Percentiles rank a stretch among this genome's conserved stretches.
These are phyloP conservation scores for Cymbomonas tetramitiformis DNA, from an alignment of 139 green algal species.

Conservation along the genomic window DNA sequence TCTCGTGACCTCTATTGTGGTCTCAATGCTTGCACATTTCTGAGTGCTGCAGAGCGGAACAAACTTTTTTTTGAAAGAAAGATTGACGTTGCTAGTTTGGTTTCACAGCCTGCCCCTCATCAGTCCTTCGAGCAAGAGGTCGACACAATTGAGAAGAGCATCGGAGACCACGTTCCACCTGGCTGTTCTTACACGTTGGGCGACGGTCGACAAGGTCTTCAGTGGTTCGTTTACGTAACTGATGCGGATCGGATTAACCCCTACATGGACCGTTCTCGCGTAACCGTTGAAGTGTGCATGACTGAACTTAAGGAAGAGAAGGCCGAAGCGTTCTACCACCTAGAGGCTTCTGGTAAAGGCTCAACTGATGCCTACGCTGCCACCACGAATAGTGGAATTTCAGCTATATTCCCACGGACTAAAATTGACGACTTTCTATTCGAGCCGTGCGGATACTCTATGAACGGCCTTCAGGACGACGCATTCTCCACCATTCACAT, in stretches of 20 bases:
- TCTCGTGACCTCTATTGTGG: no score
- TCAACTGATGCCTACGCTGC: constrained; percentile 27
- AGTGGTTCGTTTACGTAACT: no score
- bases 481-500: constrained; percentile 89
- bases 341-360: constrained; percentile 29
- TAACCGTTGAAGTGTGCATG: constrained; percentile 87
- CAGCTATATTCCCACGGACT: constrained; percentile 47
- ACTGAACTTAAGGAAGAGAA: constrained; percentile 55
- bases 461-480: constrained; percentile 71
- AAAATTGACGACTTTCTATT: constrained; percentile 94
- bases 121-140: not conserved
- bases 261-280: no score
- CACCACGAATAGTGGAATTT: constrained; percentile 45
- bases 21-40: no score
- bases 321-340: constrained; percentile 60
- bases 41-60: no score
- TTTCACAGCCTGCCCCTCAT: no score
- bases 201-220: no score
- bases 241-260: no score
- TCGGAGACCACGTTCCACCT: no score
- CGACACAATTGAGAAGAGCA: not conserved
- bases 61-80: no score
- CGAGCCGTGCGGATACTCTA: constrained; percentile 95
- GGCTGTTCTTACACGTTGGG: no score
- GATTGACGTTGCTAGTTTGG: no score